Conservation (phyloP, 1,139 yeast genomes). For the Candida gigantensis region DNA sequence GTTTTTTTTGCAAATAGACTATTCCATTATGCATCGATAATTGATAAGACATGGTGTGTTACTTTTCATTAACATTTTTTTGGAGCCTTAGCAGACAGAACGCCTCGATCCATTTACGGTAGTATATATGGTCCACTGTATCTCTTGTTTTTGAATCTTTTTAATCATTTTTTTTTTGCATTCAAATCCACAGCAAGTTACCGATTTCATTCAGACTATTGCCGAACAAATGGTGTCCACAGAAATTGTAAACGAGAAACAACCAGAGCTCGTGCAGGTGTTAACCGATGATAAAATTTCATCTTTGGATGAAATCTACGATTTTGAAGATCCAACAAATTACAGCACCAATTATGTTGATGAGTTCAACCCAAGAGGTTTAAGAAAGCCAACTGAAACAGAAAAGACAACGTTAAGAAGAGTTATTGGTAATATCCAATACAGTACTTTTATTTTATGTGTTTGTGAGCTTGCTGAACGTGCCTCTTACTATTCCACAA, state of each 20-base stretch:
- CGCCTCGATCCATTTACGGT: too few relatives aligned
- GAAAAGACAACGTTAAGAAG: constrained; percentile 49
- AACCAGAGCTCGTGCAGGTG: background rate
- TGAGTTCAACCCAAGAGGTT: constrained; percentile 35
- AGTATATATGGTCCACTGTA: too few relatives aligned
- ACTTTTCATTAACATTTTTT: too few relatives aligned
- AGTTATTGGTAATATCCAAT: constrained; percentile 30
- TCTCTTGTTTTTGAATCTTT: too few relatives aligned
- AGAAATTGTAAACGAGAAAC: background rate
- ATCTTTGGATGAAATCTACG: constrained; percentile 23
- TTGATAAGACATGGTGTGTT: too few relatives aligned
- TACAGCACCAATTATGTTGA: constrained; percentile 29
- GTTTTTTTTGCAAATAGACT: too few relatives aligned
- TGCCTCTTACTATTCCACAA: constrained; percentile 48
- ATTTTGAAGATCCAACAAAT: constrained; percentile 23
- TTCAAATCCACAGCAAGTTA: too few relatives aligned
- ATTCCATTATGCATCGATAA: too few relatives aligned
- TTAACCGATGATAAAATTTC: background rate
- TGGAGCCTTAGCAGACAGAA: too few relatives aligned
- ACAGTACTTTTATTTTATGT: constrained; percentile 36
- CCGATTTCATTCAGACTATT: too few relatives aligned
- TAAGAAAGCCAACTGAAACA: constrained; percentile 37
- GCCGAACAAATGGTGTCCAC: constrained; percentile 2
- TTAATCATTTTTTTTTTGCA: too few relatives aligned
- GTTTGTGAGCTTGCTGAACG: constrained; percentile 48